A percentile compares a stretch with the other conserved stretches of the same genome.
Evolutionary conservation across 2,329 filamentous ascomycete species (phyloP).

Genomic region (Stylonectria norvegica): DNA sequence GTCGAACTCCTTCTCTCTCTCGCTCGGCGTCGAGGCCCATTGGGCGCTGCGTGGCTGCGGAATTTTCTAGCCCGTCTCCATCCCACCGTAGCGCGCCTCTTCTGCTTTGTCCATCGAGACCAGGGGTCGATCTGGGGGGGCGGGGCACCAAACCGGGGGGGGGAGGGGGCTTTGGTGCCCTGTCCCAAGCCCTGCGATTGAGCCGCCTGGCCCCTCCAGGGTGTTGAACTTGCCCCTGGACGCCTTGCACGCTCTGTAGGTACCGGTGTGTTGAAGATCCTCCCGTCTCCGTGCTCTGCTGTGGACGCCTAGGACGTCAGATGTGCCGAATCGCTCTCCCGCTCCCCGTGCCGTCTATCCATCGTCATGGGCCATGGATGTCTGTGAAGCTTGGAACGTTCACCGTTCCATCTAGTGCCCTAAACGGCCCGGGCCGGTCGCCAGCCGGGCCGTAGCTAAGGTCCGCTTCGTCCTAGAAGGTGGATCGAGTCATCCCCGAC

Average conservation of each 20-base stretch:
- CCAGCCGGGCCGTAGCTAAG: conserved; percentile 24
- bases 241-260: too few species aligned
- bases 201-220: conserved; percentile 8
- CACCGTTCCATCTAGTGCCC: conserved; percentile 13
- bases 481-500: conserved; percentile 4
- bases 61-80: conserved; percentile 17
- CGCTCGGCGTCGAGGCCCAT: conserved; percentile 12
- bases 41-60: conserved; percentile 14
- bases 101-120: too few species aligned
- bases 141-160: too few species aligned
- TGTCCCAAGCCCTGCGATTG: conserved; percentile 11
- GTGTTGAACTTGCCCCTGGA: too few species aligned
- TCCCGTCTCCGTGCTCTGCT: conserved; percentile 1
- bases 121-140: too few species aligned
- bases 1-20: conserved; percentile 13
- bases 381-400: conserved; percentile 7
- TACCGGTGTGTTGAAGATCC: conserved; percentile 9
- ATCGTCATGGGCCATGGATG: conserved; percentile 3
- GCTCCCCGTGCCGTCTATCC: conserved; percentile 1
- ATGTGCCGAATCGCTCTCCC: conserved; percentile 5
- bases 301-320: conserved; percentile 1
- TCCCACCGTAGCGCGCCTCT: conserved; percentile 11
- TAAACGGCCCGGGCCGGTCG: conserved; percentile 26
- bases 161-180: too few species aligned
- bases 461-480: conserved; percentile 14